Conservation (phyloP, 1,284 basidiomycete genomes). For the Cystobasidium pallidum region DNA sequence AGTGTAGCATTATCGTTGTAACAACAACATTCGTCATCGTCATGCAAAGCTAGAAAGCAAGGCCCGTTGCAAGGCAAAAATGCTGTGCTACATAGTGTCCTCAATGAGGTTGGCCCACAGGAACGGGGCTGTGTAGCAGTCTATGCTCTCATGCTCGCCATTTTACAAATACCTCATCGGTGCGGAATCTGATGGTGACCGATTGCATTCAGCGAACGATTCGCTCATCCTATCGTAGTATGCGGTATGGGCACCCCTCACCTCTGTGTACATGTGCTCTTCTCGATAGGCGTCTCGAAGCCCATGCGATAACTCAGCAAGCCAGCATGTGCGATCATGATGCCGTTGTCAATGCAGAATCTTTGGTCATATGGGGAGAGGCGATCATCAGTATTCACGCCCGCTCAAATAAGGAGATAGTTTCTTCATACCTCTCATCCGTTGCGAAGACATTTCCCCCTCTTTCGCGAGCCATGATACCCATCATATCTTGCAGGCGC, state of each 20-base stretch:
- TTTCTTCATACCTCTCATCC: constrained; percentile 75
- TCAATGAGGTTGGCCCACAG: neutral
- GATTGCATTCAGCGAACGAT: neutral
- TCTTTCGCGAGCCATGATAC: constrained; percentile 89
- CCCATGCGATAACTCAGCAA: constrained; percentile 92
- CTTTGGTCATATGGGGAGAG: no score
- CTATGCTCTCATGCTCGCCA: constrained; percentile 65
- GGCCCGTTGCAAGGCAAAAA: neutral
- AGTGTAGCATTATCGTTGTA: constrained; percentile 19
- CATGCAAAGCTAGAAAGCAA: neutral
- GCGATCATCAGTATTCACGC: neutral
- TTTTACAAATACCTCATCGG: constrained; percentile 84
- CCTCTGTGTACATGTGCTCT: constrained; percentile 89
- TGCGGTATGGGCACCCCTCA: constrained; percentile 53
- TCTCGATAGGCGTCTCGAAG: constrained; percentile 71
- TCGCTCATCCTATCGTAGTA: no score
- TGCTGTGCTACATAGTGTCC: constrained; percentile 14
- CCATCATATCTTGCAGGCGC: constrained; percentile 98
- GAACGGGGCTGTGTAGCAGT: neutral
- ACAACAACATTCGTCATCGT: constrained; percentile 11
- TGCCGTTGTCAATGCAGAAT: constrained; percentile 99
- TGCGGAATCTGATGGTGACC: constrained; percentile 69
- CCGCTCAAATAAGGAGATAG: neutral
- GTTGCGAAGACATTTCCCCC: constrained; percentile 90
- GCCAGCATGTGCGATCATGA: constrained; percentile 98